Base-by-base conservation (phyloP, 805 yeast species). In the Maudiozyma bulderi region DNA sequence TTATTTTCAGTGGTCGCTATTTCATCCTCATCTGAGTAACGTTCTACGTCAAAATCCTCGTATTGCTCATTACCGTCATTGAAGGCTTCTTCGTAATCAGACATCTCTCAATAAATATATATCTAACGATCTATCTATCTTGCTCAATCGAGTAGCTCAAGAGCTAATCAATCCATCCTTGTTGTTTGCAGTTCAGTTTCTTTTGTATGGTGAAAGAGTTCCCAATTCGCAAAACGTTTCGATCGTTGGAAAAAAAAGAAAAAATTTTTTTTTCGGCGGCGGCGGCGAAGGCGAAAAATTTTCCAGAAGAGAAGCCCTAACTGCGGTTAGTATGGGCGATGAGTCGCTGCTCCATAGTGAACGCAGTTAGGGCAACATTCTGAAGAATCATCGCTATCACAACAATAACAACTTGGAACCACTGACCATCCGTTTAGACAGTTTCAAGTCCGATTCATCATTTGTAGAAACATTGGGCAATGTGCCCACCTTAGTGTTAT, bases 21-120 rank as follows among this genome's bases (percentile, higher is more conserved):
- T 49, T 75, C 77, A 50, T 81, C 93, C 34, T 77, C 81, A 57
- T 85, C 95, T 5, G 90, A 82, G 65, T 81, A 82, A 60, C 85
- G 88, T 53, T 84, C 95, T 54, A 82, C 90, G 50, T 88, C 96
- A 66, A 84, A 86, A 59, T 89, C 95, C 57, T 80, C 95, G 58
- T 68, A 81, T 68, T 79, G 72, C 60, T 83, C 88, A 48, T 74
- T 77, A 45, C 76, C 83, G 46, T 83, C 89, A 66, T 86, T 83
- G 69, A 81, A 67, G 69, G 70, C 75, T 57, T 70, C 77, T 48
- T 75, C 81, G 73, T 73, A 75, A 54, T 77, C 82, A 53, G 81
- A 76, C 82, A 77, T 77, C 30, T 26, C 41, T 7, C 14, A 29
- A 26, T 39, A 20, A 15, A 26, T 15, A 28, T 39, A 20, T 39